phyloP scores from a whole-genome alignment of 108 stramenopile species.

The Cyclostephanos invisitatus region DNA sequence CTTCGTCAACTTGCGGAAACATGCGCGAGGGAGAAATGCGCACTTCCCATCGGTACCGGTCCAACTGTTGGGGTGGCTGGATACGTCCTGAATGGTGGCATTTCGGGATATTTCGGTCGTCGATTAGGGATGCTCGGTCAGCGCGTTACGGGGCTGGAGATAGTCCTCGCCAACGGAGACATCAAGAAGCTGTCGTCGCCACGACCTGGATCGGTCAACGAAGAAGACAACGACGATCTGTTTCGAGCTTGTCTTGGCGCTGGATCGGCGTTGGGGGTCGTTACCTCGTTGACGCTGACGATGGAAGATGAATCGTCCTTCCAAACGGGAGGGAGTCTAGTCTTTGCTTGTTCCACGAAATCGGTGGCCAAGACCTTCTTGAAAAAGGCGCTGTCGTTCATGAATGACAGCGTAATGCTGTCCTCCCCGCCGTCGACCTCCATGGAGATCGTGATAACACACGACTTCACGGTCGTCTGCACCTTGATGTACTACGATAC shows the following conservation, averaged over 20 bases:
- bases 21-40: conserved; percentile 4
- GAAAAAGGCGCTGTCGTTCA: conserved; percentile 11
- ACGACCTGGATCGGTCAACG: not conserved
- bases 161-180: conserved; percentile 24
- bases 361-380: conserved; percentile 10
- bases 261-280: conserved; percentile 34
- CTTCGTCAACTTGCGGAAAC: conserved; percentile 29
- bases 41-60: conserved; percentile 29
- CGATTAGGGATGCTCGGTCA: conserved; percentile 32
- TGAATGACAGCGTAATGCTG: conserved; percentile 17
- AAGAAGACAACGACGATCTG: conserved; percentile 12
- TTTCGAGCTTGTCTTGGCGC: conserved; percentile 32
- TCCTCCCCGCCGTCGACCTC: conserved; percentile 13
- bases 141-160: conserved; percentile 17
- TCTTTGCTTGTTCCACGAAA: conserved; percentile 16
- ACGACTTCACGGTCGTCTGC: conserved; percentile 20
- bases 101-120: conserved; percentile 29
- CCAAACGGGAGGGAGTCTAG: conserved; percentile 23
- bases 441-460: conserved; percentile 25
- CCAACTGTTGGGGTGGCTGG: conserved; percentile 20
- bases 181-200: conserved; percentile 5
- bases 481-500: conserved; percentile 29
- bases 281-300: conserved; percentile 25
- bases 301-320: conserved; percentile 20
- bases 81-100: conserved; percentile 23